Conservation (phyloP, 441 rosid species). For the Jatropha multifida region DNA sequence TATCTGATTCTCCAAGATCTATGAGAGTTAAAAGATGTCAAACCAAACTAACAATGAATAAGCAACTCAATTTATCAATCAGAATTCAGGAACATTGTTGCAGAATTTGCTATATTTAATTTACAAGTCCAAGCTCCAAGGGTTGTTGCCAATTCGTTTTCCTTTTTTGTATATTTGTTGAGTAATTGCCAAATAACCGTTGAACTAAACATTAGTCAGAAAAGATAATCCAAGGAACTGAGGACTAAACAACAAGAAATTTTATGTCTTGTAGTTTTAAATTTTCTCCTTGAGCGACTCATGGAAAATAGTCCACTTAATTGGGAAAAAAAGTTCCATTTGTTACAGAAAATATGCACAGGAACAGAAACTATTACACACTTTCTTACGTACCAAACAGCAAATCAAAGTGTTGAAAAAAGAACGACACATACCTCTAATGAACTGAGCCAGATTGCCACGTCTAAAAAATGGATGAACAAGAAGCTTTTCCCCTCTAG, state of each 20-base stretch:
- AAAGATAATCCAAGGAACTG: too few species aligned
- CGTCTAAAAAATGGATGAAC: conserved; percentile 66
- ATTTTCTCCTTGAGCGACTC: neutral
- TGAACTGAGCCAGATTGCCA: conserved; percentile 67
- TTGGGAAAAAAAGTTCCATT: neutral
- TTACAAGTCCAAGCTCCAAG: too few species aligned
- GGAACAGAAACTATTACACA: conserved; percentile 8
- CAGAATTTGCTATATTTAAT: neutral
- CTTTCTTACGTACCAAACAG: conserved; percentile 26
- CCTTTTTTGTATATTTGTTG: too few species aligned
- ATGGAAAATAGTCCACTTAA: neutral
- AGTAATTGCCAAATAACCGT: too few species aligned
- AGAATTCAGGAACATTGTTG: neutral
- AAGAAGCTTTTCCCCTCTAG: conserved; percentile 89
- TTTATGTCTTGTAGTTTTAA: neutral
- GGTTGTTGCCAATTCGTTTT: too few species aligned
- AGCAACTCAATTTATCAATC: neutral
- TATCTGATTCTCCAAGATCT: conserved; percentile 7
- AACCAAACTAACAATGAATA: neutral
- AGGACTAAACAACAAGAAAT: too few species aligned
- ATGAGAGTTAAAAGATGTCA: neutral
- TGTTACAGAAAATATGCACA: neutral
- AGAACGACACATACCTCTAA: conserved; percentile 54
- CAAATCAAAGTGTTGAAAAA: conserved; percentile 15
- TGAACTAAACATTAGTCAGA: too few species aligned